Base-by-base conservation (phyloP, 1,284 basidiomycete genomes). In the Testicularia cyperi region DNA sequence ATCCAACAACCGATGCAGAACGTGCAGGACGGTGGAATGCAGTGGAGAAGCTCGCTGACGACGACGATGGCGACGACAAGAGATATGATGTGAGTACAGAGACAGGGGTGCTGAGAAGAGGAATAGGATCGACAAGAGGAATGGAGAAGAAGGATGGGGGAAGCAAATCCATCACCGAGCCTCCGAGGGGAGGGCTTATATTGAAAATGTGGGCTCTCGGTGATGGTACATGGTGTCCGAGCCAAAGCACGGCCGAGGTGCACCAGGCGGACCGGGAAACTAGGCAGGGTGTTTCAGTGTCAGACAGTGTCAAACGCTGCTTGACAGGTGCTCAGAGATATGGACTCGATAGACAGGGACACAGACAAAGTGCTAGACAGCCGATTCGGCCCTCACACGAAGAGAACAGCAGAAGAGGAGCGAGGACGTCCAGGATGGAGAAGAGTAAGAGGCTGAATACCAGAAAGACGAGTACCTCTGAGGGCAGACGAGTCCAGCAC, bases 131-230 rank as follows among this genome's bases (percentile, higher is more conserved):
- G 24, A 34, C 30, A 39, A 26, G 34, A 30, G 38, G 25, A 44
- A 38, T 33, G 21, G 38, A 40, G 55, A 44, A 32, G 43, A 44
- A 34, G 42, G 40, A 46, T 46, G 43, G 37, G 32, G 38, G 44
- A 46, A 8, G 13, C 8, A 32, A 16, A 32, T 9, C 38, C 39
- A 54, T 61, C 49, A 49, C 57, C 51, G 57, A 61, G 57, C 41
- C 35, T 61, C 57, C 57, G 57, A 61, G 57, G 49, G 54, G 37
- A 22, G 19, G 36, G 26, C 30, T 61, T 61, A 49, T 61, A 61
- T 54, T 39, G 31, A 37, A 54, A 46, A 42, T 13, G 39, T 30
- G 31, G 30, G 13, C 27, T 22, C 46, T 49, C 46, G 49, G 57
- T 43, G 57, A 54, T 54, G 44, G 44, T 39, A 46, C 39, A 38